Evolutionary conservation across 257 asterid species (phyloP).

Genomic region (Fraxinus cuspidata): DNA sequence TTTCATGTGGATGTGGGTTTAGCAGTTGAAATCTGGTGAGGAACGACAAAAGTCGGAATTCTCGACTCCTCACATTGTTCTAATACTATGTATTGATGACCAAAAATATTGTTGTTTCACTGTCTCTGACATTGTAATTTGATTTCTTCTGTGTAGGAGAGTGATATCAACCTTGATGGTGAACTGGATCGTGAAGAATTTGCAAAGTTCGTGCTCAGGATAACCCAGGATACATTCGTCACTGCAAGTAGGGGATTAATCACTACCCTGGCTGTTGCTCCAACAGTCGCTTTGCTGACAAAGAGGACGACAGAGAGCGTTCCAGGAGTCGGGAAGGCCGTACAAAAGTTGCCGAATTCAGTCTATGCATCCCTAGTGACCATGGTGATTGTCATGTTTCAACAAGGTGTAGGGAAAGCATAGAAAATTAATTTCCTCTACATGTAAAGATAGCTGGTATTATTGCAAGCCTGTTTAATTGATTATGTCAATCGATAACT

Average conservation of each 20-base stretch:
- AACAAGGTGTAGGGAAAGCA: constrained; percentile 52
- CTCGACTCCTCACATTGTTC: not conserved
- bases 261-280: constrained; percentile 78
- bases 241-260: constrained; percentile 76
- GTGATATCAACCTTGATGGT: constrained; percentile 78
- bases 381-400: constrained; percentile 61
- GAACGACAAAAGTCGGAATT: not conserved
- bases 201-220: constrained; percentile 49
- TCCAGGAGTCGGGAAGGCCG: constrained; percentile 81
- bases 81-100: not conserved
- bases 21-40: not conserved
- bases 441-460: constrained; percentile 17
- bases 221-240: constrained; percentile 69
- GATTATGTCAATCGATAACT: not conserved
- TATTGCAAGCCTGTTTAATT: not conserved
- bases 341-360: constrained; percentile 76
- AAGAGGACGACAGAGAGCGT: constrained; percentile 81
- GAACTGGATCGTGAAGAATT: constrained; percentile 80
- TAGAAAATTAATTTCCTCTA: constrained; percentile 23
- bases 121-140: not conserved
- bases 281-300: constrained; percentile 76
- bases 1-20: not conserved
- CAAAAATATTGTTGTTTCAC: not conserved
- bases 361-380: constrained; percentile 83
- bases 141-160: constrained; percentile 45